A percentile compares a stretch with the other conserved stretches of the same genome.
phyloP scores from a whole-genome alignment of 495 filamentous ascomycete species.

The Pseudomonodictys pantanalensis region DNA sequence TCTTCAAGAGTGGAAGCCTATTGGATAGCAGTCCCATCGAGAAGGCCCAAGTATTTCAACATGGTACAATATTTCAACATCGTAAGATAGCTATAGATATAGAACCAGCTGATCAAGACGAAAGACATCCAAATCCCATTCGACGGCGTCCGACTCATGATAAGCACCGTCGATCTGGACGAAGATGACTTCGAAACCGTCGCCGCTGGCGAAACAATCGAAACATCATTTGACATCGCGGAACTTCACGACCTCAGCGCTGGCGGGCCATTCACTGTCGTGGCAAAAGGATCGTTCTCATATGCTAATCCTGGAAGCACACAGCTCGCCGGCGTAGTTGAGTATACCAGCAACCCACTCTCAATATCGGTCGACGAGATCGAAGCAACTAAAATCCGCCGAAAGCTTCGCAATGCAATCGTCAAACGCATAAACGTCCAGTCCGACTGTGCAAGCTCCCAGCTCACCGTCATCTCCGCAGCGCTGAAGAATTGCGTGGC shows the following conservation, averaged over 20 bases:
- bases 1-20: conserved; percentile 61
- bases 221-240: conserved; percentile 56
- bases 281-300: conserved; percentile 49
- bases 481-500: conserved; percentile 49
- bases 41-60: conserved; percentile 56
- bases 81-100: not conserved
- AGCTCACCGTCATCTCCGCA: conserved; percentile 41
- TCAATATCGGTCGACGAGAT: conserved; percentile 49
- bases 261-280: conserved; percentile 48
- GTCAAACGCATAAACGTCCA: conserved; percentile 51
- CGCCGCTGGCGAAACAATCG: conserved; percentile 52
- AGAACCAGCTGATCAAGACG: conserved; percentile 36
- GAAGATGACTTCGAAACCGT: conserved; percentile 55
- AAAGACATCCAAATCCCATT: conserved; percentile 52
- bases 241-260: conserved; percentile 52
- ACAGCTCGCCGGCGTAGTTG: conserved; percentile 46
- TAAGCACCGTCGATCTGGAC: conserved; percentile 46
- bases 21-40: conserved; percentile 55
- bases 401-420: conserved; percentile 44
- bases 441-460: conserved; percentile 47
- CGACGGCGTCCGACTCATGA: conserved; percentile 52
- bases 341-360: conserved; percentile 48
- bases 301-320: conserved; percentile 48
- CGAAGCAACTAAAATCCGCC: conserved; percentile 48
- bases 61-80: conserved; percentile 41